Evolutionary conservation across 805 yeast genomes (phyloP), one percentile per base, ranked within the genome.

Genomic region (Teunomyces atbi): DNA sequence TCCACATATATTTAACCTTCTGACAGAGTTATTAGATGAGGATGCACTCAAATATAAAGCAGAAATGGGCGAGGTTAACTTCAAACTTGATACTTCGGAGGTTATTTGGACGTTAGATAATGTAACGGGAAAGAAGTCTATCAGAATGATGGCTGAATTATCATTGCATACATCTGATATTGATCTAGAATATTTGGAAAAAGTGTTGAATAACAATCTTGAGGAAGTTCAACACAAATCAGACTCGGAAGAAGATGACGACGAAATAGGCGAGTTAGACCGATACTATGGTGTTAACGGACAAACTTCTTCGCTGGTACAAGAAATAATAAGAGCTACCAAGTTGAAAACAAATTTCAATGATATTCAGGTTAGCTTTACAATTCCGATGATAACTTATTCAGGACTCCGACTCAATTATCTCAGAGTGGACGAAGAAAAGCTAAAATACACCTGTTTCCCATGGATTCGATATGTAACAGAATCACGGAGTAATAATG

Each of bases 391-490:
- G 63, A 64, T 77, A 46, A 74, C 89, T 0, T 78, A 82, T 49
- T 81, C 88, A 36, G 89, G 89, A 0, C 63, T 86, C 30, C 81
- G 80, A 53, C 75, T 86, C 18, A 85, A 79, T 30, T 86, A 82
- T 54, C 61, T 86, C 42, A 81, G 83, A 51, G 84, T 86, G 12
- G 78, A 77, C 19, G 95, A 86, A 55, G 78, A 76, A 5, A 75
- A 73, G 43, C 61, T 85, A 57, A 70, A 77, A 44, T 83, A 83
- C 53, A 81, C 86, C 5, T 78, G 87, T 35, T 86, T 86, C 58
- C 91, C 94, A 0, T 86, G 95, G 95, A 84, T 86, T 1, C 71
- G 85, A 45, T 84, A 86, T 56, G 65, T 75, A 16, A 52, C 56
- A 6, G 53, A 47, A 33, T 41, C 52, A 13, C 20, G 33, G 5